A percentile compares a stretch with the other conserved stretches of the same genome.
phyloP scores from a whole-genome alignment of 768 basidiomycete genomes.

The Glaciozyma martinii region DNA sequence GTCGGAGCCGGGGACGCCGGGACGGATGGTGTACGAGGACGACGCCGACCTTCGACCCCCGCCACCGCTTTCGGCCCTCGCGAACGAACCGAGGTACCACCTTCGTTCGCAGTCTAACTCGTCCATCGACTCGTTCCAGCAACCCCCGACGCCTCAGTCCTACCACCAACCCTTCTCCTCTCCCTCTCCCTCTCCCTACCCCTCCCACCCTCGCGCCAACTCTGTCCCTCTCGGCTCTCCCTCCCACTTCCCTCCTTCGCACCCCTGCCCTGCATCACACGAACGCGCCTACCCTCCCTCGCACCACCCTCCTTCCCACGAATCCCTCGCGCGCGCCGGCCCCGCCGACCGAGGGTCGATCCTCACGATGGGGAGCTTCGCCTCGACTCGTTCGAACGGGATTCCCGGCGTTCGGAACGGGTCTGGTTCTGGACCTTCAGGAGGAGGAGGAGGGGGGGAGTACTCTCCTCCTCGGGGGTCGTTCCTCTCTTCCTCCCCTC shows the following conservation, averaged over 20 bases:
- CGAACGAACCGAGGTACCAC: slow-evolving; percentile 40
- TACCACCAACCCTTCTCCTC: background rate
- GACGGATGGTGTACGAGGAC: background rate
- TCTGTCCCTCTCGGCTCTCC: background rate
- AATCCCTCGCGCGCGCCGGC: background rate
- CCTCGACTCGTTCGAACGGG: background rate
- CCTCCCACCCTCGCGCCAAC: background rate
- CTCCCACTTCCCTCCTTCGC: too few relatives aligned
- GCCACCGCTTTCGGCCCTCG: slow-evolving; percentile 81
- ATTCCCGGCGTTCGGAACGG: slow-evolving; percentile 18
- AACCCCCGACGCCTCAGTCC: background rate
- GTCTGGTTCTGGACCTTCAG: slow-evolving; percentile 5
- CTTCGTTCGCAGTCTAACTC: slow-evolving; percentile 25
- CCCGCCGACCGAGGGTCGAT: background rate
- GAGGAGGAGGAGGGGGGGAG: too few relatives aligned
- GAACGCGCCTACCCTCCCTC: too few relatives aligned
- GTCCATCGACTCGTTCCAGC: slow-evolving; percentile 28
- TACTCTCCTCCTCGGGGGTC: slow-evolving; percentile 1
- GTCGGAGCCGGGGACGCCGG: slow-evolving; percentile 12
- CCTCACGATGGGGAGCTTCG: background rate
- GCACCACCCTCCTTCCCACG: background rate
- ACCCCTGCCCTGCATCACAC: too few relatives aligned
- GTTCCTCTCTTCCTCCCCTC: background rate
- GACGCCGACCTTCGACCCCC: slow-evolving; percentile 59
- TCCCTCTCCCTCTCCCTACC: background rate